Evolutionary conservation across 2,329 filamentous ascomycete species (phyloP), one percentile per base, ranked within the genome.

Genomic region (Camillea tinctor): DNA sequence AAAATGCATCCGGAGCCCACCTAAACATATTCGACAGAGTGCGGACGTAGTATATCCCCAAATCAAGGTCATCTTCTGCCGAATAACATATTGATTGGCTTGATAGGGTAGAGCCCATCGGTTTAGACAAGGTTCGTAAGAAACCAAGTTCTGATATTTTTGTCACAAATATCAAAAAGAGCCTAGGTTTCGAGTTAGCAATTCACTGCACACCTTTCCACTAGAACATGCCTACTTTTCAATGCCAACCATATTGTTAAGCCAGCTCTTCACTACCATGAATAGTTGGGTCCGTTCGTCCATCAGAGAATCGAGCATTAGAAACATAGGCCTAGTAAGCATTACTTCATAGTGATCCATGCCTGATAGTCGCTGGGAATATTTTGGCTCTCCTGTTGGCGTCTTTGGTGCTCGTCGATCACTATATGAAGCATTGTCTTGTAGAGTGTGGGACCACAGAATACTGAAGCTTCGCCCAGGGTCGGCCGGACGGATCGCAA

Each of bases 381-480:
- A 66, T 44, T 75, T 76, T 19, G 61, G 59, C 58, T 76, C 74
- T 23, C 61, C 64, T 50, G 67, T 70, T 7, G 75, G 75, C 8
- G 75, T 72, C 62, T 75, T 79, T 8, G 78, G 75, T n/a, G 69
- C 66, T 65, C 77, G 75, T 57, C 78, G 71, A 56, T 81, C 78
- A 22, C 71, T 64, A 61, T 76, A 68, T 9, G 80, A 75, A 19
- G 79, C 75, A 69, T 80, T 84, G 62, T 87, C 87, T 69, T 88
- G 86, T 24, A 89, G 73, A 20, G 84, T 91, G 71, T 96, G 92
- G n/a, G 88, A 88, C 92, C 93, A 97, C 3, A 96, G 76, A 3
- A 92, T 84, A 49, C 84, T 81, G 72, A 96, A 94, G 13, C 85
- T 87, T 54, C 88, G 83, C 1, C 87, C 88, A 57, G 84, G 78